Evolutionary conservation across 805 yeast genomes (phyloP).

Genomic region (Cyberlindnera petersonii): DNA sequence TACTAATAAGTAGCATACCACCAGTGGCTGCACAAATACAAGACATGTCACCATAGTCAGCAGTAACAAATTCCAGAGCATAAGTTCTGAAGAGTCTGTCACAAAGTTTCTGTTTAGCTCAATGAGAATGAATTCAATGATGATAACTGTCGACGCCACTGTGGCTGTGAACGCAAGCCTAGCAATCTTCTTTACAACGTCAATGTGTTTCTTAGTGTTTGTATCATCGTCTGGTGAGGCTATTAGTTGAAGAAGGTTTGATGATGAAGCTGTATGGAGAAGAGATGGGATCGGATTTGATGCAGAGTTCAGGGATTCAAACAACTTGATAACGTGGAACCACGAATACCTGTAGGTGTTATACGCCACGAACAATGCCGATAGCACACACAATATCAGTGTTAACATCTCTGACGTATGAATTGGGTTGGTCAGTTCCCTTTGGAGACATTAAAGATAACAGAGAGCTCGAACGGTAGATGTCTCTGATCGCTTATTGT

Average conservation of each 20-base stretch:
- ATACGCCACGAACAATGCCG: constrained; percentile 12
- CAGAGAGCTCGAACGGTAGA: too few species aligned
- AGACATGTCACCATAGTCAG: constrained; percentile 11
- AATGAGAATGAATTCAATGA: constrained; percentile 25
- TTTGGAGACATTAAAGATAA: too few species aligned
- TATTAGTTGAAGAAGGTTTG: constrained; percentile 15
- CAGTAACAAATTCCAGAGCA: constrained; percentile 15
- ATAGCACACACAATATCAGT: constrained; percentile 2
- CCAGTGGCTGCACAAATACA: constrained; percentile 22
- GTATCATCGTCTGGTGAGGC: constrained; percentile 4
- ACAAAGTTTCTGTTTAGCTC: constrained; percentile 16
- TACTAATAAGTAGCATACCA: constrained; percentile 14
- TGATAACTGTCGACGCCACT: constrained; percentile 16
- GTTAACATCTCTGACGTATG: constrained; percentile 5
- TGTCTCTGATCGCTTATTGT: too few species aligned
- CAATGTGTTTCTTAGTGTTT: constrained; percentile 1
- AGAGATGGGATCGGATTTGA: constrained; percentile 8
- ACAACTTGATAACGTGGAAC: constrained; percentile 21
- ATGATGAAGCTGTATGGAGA: constrained; percentile 10
- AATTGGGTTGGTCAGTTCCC: neutral
- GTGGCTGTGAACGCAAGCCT: constrained; percentile 22
- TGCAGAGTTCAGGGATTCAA: constrained; percentile 16
- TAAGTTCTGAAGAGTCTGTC: constrained; percentile 4
- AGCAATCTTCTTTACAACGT: constrained; percentile 10
- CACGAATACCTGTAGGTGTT: constrained; percentile 20